phyloP scores from a whole-genome alignment of 441 rosid genomes.

The Corymbia citriodora region DNA sequence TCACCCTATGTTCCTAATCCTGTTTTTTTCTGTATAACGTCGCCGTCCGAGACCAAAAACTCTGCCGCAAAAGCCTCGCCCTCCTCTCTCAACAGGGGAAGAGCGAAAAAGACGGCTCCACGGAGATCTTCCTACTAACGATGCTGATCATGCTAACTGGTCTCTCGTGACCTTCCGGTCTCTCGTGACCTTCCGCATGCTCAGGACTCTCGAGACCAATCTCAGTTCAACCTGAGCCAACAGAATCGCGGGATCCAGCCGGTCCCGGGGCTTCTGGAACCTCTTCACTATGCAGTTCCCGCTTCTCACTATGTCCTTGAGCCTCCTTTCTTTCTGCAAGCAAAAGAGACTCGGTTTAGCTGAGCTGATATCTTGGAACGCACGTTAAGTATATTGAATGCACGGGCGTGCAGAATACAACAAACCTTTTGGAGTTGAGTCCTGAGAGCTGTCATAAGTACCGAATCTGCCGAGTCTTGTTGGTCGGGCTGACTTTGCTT shows the following conservation, averaged over 20 bases:
- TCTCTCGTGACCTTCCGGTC: slow-evolving; percentile 42
- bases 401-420: neutral
- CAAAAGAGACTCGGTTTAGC: neutral
- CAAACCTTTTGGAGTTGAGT: slow-evolving; percentile 58
- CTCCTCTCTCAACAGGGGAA: slow-evolving; percentile 45
- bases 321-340: slow-evolving; percentile 61
- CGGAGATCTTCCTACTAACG: slow-evolving; percentile 35
- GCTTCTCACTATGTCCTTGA: slow-evolving; percentile 57
- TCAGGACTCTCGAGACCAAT: slow-evolving; percentile 56
- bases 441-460: slow-evolving; percentile 38
- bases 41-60: neutral
- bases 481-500: slow-evolving; percentile 35
- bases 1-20: neutral
- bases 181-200: slow-evolving; percentile 40
- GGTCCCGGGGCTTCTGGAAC: slow-evolving; percentile 42
- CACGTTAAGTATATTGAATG: neutral
- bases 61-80: neutral
- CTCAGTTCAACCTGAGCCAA: slow-evolving; percentile 60
- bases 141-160: no score
- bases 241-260: slow-evolving; percentile 27
- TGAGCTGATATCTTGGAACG: neutral
- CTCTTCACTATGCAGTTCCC: slow-evolving; percentile 62
- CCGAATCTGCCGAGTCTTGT: slow-evolving; percentile 38
- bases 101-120: slow-evolving; percentile 57
- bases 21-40: neutral